Conservation (phyloP, 2,329 filamentous ascomycete species). For the Orbilia javanica region DNA sequence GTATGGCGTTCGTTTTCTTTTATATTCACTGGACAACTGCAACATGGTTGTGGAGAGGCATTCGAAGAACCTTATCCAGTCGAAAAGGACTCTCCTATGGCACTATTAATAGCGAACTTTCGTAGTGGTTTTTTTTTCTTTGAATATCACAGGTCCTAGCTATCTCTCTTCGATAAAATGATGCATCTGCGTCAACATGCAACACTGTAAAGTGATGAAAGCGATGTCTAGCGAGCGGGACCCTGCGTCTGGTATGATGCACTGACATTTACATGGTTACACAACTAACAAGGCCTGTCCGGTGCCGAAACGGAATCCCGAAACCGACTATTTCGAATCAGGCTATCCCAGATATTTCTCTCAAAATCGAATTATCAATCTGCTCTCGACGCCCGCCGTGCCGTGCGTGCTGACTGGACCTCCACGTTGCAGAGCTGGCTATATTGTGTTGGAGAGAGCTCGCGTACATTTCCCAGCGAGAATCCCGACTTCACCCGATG, state of each 20-base stretch:
- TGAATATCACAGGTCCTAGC: background rate
- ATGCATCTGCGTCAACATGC: no score
- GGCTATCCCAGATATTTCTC: conserved; percentile 8
- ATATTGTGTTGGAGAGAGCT: conserved; percentile 42
- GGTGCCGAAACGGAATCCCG: background rate
- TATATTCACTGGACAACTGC: background rate
- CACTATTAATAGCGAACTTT: background rate
- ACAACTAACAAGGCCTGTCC: background rate
- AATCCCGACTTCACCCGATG: conserved; percentile 50
- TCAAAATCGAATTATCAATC: conserved; percentile 26
- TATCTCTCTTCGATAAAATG: background rate
- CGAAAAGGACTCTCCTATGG: background rate
- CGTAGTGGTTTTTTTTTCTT: background rate
- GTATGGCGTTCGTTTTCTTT: background rate
- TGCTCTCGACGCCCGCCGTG: background rate
- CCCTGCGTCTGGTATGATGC: conserved; percentile 17
- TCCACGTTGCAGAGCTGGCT: conserved; percentile 22
- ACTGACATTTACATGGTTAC: conserved; percentile 15
- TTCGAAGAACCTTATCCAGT: background rate
- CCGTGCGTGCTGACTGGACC: conserved; percentile 5
- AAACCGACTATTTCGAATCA: background rate
- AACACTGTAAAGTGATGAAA: background rate
- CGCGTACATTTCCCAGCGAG: conserved; percentile 5
- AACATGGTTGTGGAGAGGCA: background rate
- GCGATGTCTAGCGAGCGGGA: conserved; percentile 14